phyloP scores from a whole-genome alignment of 805 yeast genomes.

The Candida takata region DNA sequence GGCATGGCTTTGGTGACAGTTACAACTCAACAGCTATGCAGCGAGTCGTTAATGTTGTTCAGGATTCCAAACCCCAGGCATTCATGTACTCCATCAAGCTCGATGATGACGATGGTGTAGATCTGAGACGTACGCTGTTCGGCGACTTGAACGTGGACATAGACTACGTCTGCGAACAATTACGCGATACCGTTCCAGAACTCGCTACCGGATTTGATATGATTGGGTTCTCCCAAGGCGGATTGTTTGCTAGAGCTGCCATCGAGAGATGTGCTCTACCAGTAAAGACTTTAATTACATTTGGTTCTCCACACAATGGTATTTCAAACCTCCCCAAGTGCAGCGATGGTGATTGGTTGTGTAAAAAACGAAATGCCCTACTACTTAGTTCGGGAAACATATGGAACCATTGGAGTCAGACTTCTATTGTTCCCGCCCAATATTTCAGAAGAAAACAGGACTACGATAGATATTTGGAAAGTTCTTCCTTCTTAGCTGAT shows the following conservation, averaged over 20 bases:
- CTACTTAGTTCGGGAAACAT: slow-evolving; percentile 44
- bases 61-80: slow-evolving; percentile 40
- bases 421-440: slow-evolving; percentile 60
- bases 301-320: slow-evolving; percentile 81
- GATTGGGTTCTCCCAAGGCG: slow-evolving; percentile 81
- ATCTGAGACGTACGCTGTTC: slow-evolving; percentile 46
- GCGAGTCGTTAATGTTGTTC: slow-evolving; percentile 36
- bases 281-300: slow-evolving; percentile 53
- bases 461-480: slow-evolving; percentile 45
- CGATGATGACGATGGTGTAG: slow-evolving; percentile 41
- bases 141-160: slow-evolving; percentile 56
- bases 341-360: slow-evolving; percentile 47
- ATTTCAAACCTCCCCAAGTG: slow-evolving; percentile 63
- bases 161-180: slow-evolving; percentile 46
- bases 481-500: slow-evolving; percentile 55
- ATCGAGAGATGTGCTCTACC: slow-evolving; percentile 47
- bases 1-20: slow-evolving; percentile 84
- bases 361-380: slow-evolving; percentile 45
- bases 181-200: slow-evolving; percentile 37
- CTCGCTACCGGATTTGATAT: slow-evolving; percentile 57
- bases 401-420: slow-evolving; percentile 52
- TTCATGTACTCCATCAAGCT: slow-evolving; percentile 48
- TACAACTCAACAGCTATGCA: slow-evolving; percentile 56
- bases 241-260: slow-evolving; percentile 64
- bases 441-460: slow-evolving; percentile 59